Conservation (phyloP, 2,329 filamentous ascomycete genomes). For the Ophiostoma populinum region DNA sequence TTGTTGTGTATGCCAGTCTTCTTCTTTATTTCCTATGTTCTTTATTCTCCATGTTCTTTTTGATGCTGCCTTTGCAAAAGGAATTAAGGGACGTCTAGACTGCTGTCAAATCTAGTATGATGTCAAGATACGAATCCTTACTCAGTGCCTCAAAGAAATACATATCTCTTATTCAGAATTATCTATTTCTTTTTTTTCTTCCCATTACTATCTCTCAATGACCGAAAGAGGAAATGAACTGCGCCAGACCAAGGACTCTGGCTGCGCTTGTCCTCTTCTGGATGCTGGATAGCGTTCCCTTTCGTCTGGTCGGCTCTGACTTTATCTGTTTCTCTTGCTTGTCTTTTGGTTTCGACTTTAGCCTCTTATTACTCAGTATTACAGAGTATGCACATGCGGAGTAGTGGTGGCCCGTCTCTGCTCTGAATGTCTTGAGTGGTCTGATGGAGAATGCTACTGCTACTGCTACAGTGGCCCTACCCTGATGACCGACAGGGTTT, state of each 20-base stretch:
- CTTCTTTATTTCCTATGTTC: too few species aligned
- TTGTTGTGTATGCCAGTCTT: too few species aligned
- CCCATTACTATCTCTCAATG: background rate
- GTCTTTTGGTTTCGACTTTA: background rate
- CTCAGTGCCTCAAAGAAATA: background rate
- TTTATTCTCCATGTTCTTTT: too few species aligned
- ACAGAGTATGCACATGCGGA: background rate
- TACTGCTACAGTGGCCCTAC: too few species aligned
- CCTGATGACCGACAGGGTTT: constrained; percentile 1
- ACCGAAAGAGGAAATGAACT: background rate
- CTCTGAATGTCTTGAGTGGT: too few species aligned
- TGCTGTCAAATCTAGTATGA: too few species aligned
- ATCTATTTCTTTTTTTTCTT: background rate
- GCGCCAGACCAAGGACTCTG: constrained; percentile 1
- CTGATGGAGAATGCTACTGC: too few species aligned
- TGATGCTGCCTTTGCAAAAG: too few species aligned
- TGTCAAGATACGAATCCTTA: too few species aligned
- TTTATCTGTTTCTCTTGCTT: too few species aligned
- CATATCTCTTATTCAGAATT: background rate
- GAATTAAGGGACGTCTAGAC: too few species aligned
- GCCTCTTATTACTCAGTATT: background rate
- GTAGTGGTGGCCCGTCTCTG: background rate
- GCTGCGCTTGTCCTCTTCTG: background rate
- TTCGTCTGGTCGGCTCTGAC: background rate
- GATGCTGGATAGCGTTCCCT: background rate